These are phyloP conservation scores for Alternaria atra DNA, from an alignment of 2,329 filamentous ascomycete genomes.

Conservation along the genomic window DNA sequence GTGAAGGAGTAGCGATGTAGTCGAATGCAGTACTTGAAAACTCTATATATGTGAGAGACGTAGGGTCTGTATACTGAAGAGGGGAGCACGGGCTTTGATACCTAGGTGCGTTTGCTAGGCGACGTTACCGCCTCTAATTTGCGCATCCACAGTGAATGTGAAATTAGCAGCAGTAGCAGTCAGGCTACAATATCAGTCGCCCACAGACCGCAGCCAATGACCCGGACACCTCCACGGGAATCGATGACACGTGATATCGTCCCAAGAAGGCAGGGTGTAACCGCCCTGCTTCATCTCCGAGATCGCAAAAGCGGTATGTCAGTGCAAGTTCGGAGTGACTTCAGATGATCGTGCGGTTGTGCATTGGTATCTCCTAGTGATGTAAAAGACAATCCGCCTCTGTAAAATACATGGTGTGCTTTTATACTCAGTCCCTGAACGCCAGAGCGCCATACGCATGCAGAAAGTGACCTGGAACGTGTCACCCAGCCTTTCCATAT, in stretches of 20 bases:
- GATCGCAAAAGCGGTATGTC: background rate
- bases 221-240: background rate
- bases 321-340: background rate
- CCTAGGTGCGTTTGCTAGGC: constrained; percentile 6
- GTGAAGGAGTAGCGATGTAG: background rate
- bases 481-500: background rate
- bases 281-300: background rate
- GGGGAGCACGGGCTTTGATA: background rate
- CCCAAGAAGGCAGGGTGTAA: constrained; percentile 1
- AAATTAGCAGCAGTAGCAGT: no score
- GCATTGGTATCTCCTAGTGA: constrained; percentile 27
- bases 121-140: background rate
- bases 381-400: constrained; percentile 5
- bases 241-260: background rate
- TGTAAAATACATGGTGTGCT: constrained; percentile 17
- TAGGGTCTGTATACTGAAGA: background rate
- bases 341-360: background rate
- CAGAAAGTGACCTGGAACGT: background rate
- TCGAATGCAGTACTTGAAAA: background rate
- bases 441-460: constrained; percentile 39
- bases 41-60: background rate
- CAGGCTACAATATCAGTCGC: background rate
- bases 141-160: background rate
- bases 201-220: background rate
- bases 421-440: constrained; percentile 25